These are phyloP conservation scores for Chondrus crispus DNA, from an alignment of 23 red algal species.

Conservation along the genomic window DNA sequence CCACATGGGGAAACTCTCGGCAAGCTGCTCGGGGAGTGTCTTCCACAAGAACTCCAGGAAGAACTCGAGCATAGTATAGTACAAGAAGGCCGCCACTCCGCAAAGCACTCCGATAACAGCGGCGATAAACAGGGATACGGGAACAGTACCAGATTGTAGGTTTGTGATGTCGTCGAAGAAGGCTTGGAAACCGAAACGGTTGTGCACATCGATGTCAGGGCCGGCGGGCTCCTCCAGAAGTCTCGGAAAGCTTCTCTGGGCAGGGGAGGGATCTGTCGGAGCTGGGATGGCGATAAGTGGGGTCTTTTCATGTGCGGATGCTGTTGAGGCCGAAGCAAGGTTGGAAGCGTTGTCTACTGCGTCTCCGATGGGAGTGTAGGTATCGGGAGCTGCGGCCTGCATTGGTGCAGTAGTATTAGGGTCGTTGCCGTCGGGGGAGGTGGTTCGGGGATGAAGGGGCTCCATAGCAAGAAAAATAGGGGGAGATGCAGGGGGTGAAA, in stretches of 20 bases:
- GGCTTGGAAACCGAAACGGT: constrained; percentile 42
- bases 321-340: no score
- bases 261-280: no score
- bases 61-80: constrained; percentile 80
- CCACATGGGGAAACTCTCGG: constrained; percentile 3
- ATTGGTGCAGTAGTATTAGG: no score
- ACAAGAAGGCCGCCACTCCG: constrained; percentile 73
- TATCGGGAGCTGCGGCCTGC: no score
- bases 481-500: no score
- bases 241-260: not conserved
- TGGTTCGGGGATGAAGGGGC: no score
- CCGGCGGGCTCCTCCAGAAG: not conserved
- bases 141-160: constrained; percentile 51
- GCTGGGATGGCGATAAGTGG: not conserved
- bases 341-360: no score
- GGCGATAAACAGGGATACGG: constrained; percentile 67
- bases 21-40: constrained; percentile 36
- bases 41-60: constrained; percentile 79
- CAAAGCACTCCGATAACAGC: constrained; percentile 69
- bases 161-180: constrained; percentile 66
- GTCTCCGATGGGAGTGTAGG: no score
- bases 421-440: no score
- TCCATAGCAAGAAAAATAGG: no score
- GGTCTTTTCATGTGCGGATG: no score
- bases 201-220: constrained; percentile 20